Evolutionary conservation across 352 stramenopile genomes (phyloP), one percentile per base, ranked within the genome.

Genomic region (Halophytophthora polymorphica): DNA sequence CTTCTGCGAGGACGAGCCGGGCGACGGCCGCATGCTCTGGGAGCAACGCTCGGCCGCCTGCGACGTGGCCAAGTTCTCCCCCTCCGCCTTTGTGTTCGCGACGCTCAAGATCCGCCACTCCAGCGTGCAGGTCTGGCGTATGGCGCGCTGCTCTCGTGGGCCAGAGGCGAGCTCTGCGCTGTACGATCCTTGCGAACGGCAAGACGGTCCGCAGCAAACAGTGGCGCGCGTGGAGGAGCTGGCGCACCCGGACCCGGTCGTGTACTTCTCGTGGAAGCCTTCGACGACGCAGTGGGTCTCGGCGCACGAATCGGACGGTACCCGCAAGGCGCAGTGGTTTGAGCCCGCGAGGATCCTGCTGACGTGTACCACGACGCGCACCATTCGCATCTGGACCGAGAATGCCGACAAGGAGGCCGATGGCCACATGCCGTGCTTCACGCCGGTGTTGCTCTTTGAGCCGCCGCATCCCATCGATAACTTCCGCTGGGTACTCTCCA

Each of bases 181-280:
- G 44, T 31, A 11, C 25, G 25, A 31, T 31, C 25, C 25, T 10
- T 4, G 25, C 4, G 25, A 17, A 56, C n/a, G 60, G 21, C 36
- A 14, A 15, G 21, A 29, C 19, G 3, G 19, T 46, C 18, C 21
- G 15, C 33, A 10, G 13, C 33, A 38, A 38, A 17, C 39, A 11
- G 56, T 74, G n/a, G 50, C 65, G 23, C 44, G 53, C 25, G 50
- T 77, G 14, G 64, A 93, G 35, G 43, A 41, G 14, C 58, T 93
- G 14, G 33, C 44, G 6, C 83, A 93, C 39, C 53, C 68, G 1
- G 71, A 89, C n/a, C 76, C 69, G 13, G 73, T 93, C 28, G 76
- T 83, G 21, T 91, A 88, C 52, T 81, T 84, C 45, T 85, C 80
- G 25, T 93, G 83, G 83, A 93, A 90, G 65, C 80, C 81, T 3